Evolutionary conservation across 768 basidiomycete species (phyloP), one percentile per base, ranked within the genome.

Genomic region (Tephrocybe sp.): DNA sequence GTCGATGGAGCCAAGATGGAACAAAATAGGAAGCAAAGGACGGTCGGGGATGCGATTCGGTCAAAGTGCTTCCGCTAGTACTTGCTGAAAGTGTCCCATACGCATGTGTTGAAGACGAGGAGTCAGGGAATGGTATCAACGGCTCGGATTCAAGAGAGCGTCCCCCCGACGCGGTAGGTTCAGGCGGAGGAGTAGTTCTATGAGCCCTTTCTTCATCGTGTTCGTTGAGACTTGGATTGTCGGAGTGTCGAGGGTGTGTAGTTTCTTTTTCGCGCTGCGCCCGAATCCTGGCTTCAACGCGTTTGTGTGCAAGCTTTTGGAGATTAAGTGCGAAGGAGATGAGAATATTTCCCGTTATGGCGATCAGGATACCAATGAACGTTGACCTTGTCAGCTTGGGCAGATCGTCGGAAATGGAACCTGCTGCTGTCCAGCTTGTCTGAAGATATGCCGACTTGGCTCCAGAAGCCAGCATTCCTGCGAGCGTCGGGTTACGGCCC

Each of bases 321-420:
- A 90, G 73, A 69, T 97, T 97, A 56, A 98, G 78, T 14, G 93
- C 95, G 20, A 95, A 78, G 9, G 89, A 90, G 55, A 98, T 93
- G 55, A 97, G 79, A 10, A 94, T 69, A 63, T 96, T 96, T 26
- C 94, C 94, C 7, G 78, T 74, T 49, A 96, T 80, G 3, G 93
- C 88, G 30, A 94, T 83, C 4, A 78, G 75, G 30, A 98, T 95
- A 14, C 95, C 95, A 49, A 91, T 83, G 60, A 79, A 66, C 4
- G 83, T 79, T 46, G 76, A 70, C 12, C 75, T 71, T 15, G 76
- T 80, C 46, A 90, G 65, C 59, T 75, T 70, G 24, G 85, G 85
- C 18, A 83, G 71, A 62, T 72, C 73, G 51, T 79, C 70, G 50
- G 57, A 32, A 26, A 30, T 14, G 39, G 32, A 20, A 21, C 34